These are phyloP conservation scores for Phytophthora pinifolia DNA, from an alignment of 352 stramenopile genomes.

Conservation along the genomic window DNA sequence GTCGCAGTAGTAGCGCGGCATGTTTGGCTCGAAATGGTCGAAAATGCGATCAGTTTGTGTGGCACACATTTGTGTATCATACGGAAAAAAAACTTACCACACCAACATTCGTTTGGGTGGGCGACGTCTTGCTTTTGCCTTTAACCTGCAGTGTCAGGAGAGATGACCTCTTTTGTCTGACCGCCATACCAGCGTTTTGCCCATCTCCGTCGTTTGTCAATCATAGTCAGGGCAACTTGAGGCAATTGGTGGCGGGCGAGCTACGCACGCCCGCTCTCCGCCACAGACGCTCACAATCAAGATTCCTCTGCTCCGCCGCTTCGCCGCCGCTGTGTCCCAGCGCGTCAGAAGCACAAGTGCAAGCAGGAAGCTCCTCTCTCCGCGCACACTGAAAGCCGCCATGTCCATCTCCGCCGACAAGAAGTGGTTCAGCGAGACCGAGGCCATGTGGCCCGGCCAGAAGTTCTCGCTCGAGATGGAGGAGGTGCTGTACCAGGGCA, in stretches of 20 bases:
- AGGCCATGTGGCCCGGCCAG: constrained; percentile 94
- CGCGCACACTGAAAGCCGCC: neutral
- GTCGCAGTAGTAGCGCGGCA: constrained; percentile 95
- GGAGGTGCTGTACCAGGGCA: constrained; percentile 93
- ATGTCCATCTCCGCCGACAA: constrained; percentile 41
- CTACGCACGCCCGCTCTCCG: neutral
- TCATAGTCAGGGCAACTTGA: constrained; percentile 4
- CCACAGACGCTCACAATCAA: constrained; percentile 9
- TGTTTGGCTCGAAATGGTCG: constrained; percentile 27
- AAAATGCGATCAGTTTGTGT: no score
- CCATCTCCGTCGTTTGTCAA: constrained; percentile 19
- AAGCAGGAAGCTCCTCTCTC: constrained; percentile 6
- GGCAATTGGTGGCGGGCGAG: constrained; percentile 15
- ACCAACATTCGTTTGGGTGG: constrained; percentile 7
- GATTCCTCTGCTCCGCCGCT: constrained; percentile 24
- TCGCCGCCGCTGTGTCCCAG: constrained; percentile 10
- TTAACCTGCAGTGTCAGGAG: neutral
- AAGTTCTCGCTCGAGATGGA: constrained; percentile 94
- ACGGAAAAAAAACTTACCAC: no score
- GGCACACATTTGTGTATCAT: constrained; percentile 5
- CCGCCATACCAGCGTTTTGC: constrained; percentile 7
- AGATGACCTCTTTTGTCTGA: neutral
- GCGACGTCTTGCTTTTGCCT: neutral
- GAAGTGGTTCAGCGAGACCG: constrained; percentile 95
- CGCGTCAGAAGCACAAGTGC: neutral